phyloP scores from a whole-genome alignment of 805 yeast genomes.

The Kurtzmaniella cleridarum region DNA sequence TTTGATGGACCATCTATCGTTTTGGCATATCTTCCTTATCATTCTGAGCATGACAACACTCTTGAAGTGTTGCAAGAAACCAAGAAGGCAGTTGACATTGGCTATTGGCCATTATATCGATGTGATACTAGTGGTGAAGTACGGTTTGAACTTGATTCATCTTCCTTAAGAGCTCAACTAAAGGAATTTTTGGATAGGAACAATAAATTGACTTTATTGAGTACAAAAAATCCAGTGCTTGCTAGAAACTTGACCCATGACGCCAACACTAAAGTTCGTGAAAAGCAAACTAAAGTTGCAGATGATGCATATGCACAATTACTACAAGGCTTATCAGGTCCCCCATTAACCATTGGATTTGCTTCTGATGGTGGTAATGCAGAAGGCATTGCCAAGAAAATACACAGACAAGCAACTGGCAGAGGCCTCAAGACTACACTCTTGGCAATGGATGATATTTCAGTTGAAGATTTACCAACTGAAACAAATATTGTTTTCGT shows the following conservation, averaged over 20 bases:
- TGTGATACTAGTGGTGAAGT: constrained; percentile 59
- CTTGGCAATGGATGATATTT: constrained; percentile 64
- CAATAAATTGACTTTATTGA: constrained; percentile 74
- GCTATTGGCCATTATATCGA: constrained; percentile 95
- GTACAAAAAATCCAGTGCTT: constrained; percentile 65
- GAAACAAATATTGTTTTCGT: constrained; percentile 67
- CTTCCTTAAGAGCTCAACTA: constrained; percentile 70
- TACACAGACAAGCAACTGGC: constrained; percentile 72
- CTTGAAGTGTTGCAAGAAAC: constrained; percentile 78
- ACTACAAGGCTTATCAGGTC: constrained; percentile 85
- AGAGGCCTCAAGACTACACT: constrained; percentile 70
- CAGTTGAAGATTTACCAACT: constrained; percentile 66
- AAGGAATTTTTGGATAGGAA: constrained; percentile 83
- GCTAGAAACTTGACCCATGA: constrained; percentile 66
- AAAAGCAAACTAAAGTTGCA: constrained; percentile 60
- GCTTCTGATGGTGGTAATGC: constrained; percentile 95
- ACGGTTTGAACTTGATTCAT: constrained; percentile 82
- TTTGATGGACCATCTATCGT: constrained; percentile 89
- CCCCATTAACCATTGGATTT: constrained; percentile 79
- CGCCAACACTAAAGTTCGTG: constrained; percentile 53
- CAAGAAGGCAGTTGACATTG: constrained; percentile 83
- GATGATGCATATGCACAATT: constrained; percentile 72
- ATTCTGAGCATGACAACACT: constrained; percentile 58
- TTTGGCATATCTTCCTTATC: constrained; percentile 82
- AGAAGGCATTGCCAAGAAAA: constrained; percentile 70